Conservation (phyloP, 495 filamentous ascomycete genomes). For the Massariosphaeria phaeospora region DNA sequence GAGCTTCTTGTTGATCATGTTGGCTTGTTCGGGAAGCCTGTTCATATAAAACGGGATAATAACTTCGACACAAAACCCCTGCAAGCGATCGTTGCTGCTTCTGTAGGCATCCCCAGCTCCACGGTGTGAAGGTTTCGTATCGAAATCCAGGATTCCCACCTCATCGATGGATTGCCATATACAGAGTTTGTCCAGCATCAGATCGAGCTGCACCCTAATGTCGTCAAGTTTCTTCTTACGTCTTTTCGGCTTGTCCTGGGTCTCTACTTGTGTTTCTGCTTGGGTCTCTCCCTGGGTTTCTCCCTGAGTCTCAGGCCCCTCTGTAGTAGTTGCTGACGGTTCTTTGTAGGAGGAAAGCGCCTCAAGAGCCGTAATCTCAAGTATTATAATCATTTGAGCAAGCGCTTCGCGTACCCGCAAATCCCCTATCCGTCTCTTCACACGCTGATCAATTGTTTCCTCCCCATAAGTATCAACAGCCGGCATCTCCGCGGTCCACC, state of each 20-base stretch:
- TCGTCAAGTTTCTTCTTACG: constrained; percentile 52
- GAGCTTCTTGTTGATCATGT: constrained; percentile 76
- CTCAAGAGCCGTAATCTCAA: constrained; percentile 75
- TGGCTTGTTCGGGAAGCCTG: constrained; percentile 75
- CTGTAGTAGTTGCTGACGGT: constrained; percentile 43
- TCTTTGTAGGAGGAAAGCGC: constrained; percentile 40
- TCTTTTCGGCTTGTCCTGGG: constrained; percentile 37
- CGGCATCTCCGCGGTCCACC: constrained; percentile 57
- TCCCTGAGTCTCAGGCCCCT: constrained; percentile 28
- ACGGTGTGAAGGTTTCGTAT: constrained; percentile 5
- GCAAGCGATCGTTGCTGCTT: constrained; percentile 50
- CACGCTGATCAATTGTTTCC: constrained; percentile 46
- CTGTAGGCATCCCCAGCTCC: constrained; percentile 29
- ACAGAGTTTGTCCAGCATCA: constrained; percentile 83
- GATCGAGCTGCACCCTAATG: constrained; percentile 64
- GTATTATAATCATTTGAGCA: constrained; percentile 81
- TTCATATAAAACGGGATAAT: constrained; percentile 88
- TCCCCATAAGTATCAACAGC: constrained; percentile 33
- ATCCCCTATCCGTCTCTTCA: constrained; percentile 56
- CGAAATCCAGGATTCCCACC: constrained; percentile 43
- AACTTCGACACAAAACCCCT: constrained; percentile 86
- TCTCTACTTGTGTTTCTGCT: constrained; percentile 26
- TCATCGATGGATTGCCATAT: constrained; percentile 87
- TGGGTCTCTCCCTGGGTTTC: too few species aligned
- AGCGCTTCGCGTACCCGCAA: constrained; percentile 69